phyloP scores from a whole-genome alignment of 768 basidiomycete species.

The Melanogaster broomeanus region DNA sequence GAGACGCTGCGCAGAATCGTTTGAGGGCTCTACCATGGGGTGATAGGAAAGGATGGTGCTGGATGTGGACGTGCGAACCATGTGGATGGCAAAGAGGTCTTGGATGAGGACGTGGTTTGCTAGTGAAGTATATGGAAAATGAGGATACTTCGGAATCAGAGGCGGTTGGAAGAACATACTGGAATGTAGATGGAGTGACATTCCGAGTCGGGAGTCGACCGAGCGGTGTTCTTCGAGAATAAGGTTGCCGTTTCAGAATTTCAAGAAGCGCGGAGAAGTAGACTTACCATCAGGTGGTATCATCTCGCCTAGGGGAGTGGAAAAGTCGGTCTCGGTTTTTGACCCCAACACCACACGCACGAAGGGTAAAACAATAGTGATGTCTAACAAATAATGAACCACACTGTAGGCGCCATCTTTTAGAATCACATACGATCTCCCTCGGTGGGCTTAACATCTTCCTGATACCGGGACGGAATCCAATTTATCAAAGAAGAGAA shows the following conservation, averaged over 20 bases:
- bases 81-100: slow-evolving; percentile 51
- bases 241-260: background rate
- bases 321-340: background rate
- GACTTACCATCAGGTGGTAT: background rate
- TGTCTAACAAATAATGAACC: slow-evolving; percentile 36
- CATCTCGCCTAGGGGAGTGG: background rate
- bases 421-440: slow-evolving; percentile 55
- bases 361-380: slow-evolving; percentile 51
- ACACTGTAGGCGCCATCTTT: background rate
- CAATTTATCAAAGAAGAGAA: slow-evolving; percentile 46
- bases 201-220: slow-evolving; percentile 48
- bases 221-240: background rate
- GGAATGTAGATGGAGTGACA: slow-evolving; percentile 35
- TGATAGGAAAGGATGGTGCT: slow-evolving; percentile 16
- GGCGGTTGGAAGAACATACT: slow-evolving; percentile 24
- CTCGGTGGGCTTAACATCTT: slow-evolving; percentile 38
- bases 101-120: slow-evolving; percentile 15
- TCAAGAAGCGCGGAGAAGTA: too few relatives aligned
- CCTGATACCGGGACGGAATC: slow-evolving; percentile 62
- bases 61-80: slow-evolving; percentile 34
- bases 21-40: background rate
- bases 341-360: slow-evolving; percentile 35
- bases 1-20: slow-evolving; percentile 3
- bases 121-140: background rate
- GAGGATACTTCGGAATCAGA: background rate